Percentiles rank a stretch among this genome's conserved stretches.
Evolutionary conservation across 768 basidiomycete genomes (phyloP).

Genomic region (Candolleomyces aberdarensis): DNA sequence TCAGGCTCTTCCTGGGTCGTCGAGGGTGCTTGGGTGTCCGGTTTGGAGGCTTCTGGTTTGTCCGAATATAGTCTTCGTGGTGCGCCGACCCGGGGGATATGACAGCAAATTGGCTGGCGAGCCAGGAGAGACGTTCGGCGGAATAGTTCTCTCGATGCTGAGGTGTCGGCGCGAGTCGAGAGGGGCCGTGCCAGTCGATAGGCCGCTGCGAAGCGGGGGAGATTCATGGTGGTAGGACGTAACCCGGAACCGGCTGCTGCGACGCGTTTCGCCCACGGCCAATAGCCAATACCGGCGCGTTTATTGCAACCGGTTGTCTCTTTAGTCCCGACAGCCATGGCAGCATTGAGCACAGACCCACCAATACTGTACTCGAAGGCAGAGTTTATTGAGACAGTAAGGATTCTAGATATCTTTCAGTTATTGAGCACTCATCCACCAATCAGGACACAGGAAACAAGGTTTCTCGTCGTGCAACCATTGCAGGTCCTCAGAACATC

Average conservation of each 20-base stretch:
- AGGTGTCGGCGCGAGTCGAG: not conserved
- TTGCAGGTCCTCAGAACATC: slow-evolving; percentile 94
- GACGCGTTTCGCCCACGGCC: slow-evolving; percentile 3
- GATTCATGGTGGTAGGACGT: slow-evolving; percentile 10
- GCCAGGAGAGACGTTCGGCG: not conserved
- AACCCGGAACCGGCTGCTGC: not conserved
- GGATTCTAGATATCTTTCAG: slow-evolving; percentile 10
- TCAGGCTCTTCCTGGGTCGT: slow-evolving; percentile 23
- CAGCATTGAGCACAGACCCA: slow-evolving; percentile 52
- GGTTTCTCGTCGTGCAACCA: slow-evolving; percentile 87
- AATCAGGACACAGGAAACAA: slow-evolving; percentile 92
- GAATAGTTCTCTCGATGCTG: not conserved
- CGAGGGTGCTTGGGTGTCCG: slow-evolving; percentile 2
- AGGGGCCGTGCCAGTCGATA: not conserved
- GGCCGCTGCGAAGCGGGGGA: not conserved
- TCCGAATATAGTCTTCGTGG: slow-evolving; percentile 11
- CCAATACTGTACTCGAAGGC: slow-evolving; percentile 77
- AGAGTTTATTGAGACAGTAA: slow-evolving; percentile 88
- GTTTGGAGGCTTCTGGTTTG: slow-evolving; percentile 9
- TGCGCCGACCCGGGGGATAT: not conserved
- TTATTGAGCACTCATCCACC: not conserved
- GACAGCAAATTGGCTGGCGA: not conserved
- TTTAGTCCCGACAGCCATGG: slow-evolving; percentile 1
- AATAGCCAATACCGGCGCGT: not conserved
- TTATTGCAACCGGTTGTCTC: not conserved